Base-by-base conservation (phyloP, 73 alveolate species). In the Tetrahymena thermophila region DNA sequence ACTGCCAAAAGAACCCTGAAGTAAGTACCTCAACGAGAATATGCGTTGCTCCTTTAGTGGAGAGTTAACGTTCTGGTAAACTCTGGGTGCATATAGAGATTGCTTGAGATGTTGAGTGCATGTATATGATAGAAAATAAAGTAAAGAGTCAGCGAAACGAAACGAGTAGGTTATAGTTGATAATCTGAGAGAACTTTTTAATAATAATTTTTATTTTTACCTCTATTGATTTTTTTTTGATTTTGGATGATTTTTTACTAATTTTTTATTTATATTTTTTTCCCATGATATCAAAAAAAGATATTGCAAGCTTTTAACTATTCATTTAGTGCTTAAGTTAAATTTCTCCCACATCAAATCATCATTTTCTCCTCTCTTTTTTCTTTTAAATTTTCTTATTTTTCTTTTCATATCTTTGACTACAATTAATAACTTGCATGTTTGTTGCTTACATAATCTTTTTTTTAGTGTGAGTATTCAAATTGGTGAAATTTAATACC, bases 141-240 rank as follows among this genome's bases (percentile, higher is more conserved):
- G 89, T 71, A n/a, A 31, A 71, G 89, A 71, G 89, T 71, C 89
- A 71, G 89, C 89, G 89, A 71, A 71, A 71, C 89, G 89, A 71
- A 71, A 71, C n/a, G 89, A 71, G 89, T 71, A 31, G 89, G 89
- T 71, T 71, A 71, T 71, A 71, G 89, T 71, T 71, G 89, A 71
- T 71, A 71, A 71, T 71, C 89, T 71, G 89, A 71, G 37, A 28
- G 89, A 71, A 31, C 89, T 71, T 71, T 71, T 71, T 25, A 71
- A 71, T 71, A 71, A 71, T 71, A 71, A 71, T 71, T 71, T 71
- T 71, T 71, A 71, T 71, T 71, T 71, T 71, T 71, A 71, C 89
- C 89, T 71, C 89, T 71, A 71, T 71, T 71, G 89, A 71, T 71
- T 71, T 71, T 50, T 43, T 50, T 71, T 71, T 71, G 89, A 71